Evolutionary conservation across 768 basidiomycete species (phyloP).

Genomic region (Asterophora lycoperdoides): DNA sequence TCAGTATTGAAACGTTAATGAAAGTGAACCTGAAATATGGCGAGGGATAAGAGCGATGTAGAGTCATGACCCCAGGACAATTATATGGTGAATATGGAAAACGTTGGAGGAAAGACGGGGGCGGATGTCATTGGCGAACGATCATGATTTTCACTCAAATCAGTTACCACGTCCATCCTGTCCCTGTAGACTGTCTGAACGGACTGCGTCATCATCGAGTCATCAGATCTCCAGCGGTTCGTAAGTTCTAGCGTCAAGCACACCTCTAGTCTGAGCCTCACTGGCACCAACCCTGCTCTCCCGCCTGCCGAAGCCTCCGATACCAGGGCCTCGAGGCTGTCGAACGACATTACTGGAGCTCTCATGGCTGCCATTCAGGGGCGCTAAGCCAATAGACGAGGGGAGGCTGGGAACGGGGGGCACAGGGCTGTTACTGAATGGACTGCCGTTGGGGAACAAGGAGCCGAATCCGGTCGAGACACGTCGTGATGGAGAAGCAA

Average conservation of each 20-base stretch:
- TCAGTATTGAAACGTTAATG: constrained; percentile 26
- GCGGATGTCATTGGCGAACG: constrained; percentile 18
- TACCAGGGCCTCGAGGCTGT: constrained; percentile 82
- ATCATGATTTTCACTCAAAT: constrained; percentile 11
- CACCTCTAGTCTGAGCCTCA: constrained; percentile 54
- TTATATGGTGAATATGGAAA: constrained; percentile 21
- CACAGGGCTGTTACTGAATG: constrained; percentile 39
- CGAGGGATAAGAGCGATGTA: constrained; percentile 7
- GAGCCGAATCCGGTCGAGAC: constrained; percentile 66
- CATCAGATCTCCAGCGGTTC: constrained; percentile 82
- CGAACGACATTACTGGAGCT: constrained; percentile 60
- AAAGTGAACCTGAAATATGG: constrained; percentile 26
- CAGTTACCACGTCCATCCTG: constrained; percentile 40
- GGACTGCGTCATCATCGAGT: constrained; percentile 28
- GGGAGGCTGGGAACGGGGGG: constrained; percentile 83
- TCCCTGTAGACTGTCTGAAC: constrained; percentile 42
- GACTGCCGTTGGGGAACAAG: constrained; percentile 57
- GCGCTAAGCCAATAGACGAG: constrained; percentile 41
- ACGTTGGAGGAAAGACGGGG: constrained; percentile 12
- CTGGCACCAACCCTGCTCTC: constrained; percentile 51
- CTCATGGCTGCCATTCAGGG: constrained; percentile 43
- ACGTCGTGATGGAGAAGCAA: constrained; percentile 77
- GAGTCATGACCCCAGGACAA: constrained; percentile 9
- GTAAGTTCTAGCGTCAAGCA: constrained; percentile 81
- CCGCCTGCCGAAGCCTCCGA: constrained; percentile 67